Conservation (phyloP, 176 grass and related monocot genomes). For the Aegilops speltoides region DNA sequence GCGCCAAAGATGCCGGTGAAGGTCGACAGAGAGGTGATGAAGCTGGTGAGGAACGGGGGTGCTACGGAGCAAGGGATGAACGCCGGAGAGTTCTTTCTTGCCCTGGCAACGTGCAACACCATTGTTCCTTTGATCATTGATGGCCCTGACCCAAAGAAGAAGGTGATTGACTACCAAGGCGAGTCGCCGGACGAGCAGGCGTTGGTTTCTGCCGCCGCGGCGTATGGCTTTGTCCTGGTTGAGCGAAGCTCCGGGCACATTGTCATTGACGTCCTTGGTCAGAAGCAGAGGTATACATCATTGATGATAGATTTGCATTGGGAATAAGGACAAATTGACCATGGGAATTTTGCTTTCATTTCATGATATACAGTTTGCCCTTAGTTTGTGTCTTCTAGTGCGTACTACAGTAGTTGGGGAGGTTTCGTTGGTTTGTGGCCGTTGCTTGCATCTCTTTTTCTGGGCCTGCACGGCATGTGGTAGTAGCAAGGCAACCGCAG, state of each 20-base stretch:
- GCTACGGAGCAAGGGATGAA: constrained; percentile 41
- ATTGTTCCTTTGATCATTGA: constrained; percentile 66
- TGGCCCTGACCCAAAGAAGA: constrained; percentile 44
- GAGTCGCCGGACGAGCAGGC: constrained; percentile 96
- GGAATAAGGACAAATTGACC: not conserved
- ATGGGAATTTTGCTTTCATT: not conserved
- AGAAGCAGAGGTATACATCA: constrained; percentile 72
- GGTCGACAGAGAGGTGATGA: constrained; percentile 52
- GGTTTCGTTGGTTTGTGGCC: constrained; percentile 28
- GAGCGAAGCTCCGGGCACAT: constrained; percentile 84
- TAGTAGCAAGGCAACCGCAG: not conserved
- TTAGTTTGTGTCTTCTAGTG: constrained; percentile 11
- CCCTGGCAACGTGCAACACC: constrained; percentile 83
- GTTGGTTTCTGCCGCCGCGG: constrained; percentile 77
- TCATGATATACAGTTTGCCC: not conserved
- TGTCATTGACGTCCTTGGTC: constrained; percentile 75
- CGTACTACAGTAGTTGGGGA: not conserved
- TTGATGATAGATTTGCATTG: constrained; percentile 5
- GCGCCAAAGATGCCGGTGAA: constrained; percentile 61
- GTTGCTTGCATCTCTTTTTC: constrained; percentile 18
- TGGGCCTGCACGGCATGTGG: not conserved
- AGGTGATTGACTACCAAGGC: constrained; percentile 81
- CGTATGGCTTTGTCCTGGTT: constrained; percentile 83
- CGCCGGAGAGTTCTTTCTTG: constrained; percentile 65
- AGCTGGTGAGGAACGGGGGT: constrained; percentile 37